These are phyloP conservation scores for Cavenderia fasciculata DNA, from an alignment of 78 protist species.

Conservation along the genomic window DNA sequence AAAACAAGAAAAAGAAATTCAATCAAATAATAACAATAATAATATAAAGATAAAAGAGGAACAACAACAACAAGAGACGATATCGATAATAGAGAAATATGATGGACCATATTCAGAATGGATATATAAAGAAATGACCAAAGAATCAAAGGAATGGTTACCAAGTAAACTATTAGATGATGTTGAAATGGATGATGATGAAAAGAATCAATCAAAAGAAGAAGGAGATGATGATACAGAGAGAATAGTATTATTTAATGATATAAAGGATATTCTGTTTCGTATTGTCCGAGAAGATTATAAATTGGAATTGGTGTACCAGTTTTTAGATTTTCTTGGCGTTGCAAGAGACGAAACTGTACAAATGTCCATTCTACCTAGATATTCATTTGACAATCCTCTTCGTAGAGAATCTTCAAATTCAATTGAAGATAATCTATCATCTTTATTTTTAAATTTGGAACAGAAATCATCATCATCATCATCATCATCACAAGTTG, in stretches of 20 bases:
- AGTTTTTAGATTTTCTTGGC: constrained; percentile 54
- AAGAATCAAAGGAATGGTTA: constrained; percentile 22
- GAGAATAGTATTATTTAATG: constrained; percentile 44
- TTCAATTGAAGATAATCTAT: neutral
- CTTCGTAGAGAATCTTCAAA: constrained; percentile 46
- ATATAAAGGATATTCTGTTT: constrained; percentile 46
- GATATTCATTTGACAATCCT: constrained; percentile 4
- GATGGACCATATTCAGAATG: too few relatives aligned
- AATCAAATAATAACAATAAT: neutral
- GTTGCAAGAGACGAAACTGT: constrained; percentile 9
- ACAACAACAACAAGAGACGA: too few relatives aligned
- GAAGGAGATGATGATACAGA: constrained; percentile 8
- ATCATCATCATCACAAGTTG: neutral
- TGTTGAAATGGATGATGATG: constrained; percentile 74
- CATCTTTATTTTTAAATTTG: neutral
- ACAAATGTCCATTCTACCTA: neutral
- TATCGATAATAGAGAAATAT: too few relatives aligned
- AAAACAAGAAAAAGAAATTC: neutral
- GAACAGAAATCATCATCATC: neutral
- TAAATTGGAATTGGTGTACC: constrained; percentile 44
- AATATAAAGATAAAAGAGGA: too few relatives aligned
- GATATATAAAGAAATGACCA: neutral
- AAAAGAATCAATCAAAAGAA: neutral
- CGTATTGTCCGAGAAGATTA: constrained; percentile 24
- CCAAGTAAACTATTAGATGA: constrained; percentile 14